Conservation (phyloP, 139 green algal genomes). For the Chlorella sp. region DNA sequence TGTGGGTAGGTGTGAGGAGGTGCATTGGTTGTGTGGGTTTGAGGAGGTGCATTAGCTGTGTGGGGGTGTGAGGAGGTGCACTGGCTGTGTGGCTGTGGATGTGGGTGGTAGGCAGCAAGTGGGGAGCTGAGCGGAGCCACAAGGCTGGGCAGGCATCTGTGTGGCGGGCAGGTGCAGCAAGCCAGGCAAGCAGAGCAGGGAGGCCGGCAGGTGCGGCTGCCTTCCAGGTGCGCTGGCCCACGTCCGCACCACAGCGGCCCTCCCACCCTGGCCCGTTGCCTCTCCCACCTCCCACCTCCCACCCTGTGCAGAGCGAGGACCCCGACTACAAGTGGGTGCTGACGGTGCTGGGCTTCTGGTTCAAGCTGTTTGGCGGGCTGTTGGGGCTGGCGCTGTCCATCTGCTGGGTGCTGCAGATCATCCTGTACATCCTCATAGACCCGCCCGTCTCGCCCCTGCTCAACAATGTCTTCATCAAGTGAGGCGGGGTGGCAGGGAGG, state of each 20-base stretch:
- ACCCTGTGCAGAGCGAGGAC: slow-evolving; percentile 76
- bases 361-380: slow-evolving; percentile 79
- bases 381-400: slow-evolving; percentile 75
- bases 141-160: too few species aligned
- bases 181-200: not conserved
- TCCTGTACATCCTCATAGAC: slow-evolving; percentile 92
- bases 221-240: too few species aligned
- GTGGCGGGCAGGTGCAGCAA: too few species aligned
- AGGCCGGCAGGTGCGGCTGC: not conserved
- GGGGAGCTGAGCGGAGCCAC: not conserved
- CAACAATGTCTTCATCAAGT: slow-evolving; percentile 88
- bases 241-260: not conserved
- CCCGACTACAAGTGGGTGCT: slow-evolving; percentile 81
- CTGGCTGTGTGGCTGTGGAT: not conserved
- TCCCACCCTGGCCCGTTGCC: not conserved
- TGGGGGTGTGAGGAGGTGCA: not conserved
- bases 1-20: not conserved
- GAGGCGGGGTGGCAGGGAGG: slow-evolving; percentile 51
- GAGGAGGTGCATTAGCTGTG: not conserved
- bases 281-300: not conserved
- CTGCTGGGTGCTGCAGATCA: slow-evolving; percentile 94
- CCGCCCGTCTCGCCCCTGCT: slow-evolving; percentile 85
- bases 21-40: not conserved
- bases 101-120: not conserved
- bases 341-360: slow-evolving; percentile 82